These are phyloP conservation scores for Hypoxylon fragiforme DNA, from an alignment of 495 filamentous ascomycete species.

Conservation along the genomic window DNA sequence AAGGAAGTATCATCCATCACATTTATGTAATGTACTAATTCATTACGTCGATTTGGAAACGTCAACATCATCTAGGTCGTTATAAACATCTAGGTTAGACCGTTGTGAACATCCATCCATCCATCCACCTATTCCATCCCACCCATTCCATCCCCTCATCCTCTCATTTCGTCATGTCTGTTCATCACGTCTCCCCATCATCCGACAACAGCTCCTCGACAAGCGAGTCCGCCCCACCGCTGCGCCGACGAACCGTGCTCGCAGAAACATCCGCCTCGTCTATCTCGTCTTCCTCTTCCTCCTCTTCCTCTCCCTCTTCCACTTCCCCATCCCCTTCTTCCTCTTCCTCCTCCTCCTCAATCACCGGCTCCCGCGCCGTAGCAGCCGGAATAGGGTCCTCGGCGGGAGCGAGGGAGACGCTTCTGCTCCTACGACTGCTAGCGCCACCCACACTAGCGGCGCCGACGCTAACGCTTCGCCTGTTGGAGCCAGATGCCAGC, in stretches of 20 bases:
- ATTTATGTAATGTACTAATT: too few species aligned
- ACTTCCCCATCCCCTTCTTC: constrained; percentile 32
- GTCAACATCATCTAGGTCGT: too few species aligned
- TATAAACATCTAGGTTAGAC: too few species aligned
- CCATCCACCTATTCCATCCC: constrained; percentile 14
- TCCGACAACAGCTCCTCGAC: constrained; percentile 53
- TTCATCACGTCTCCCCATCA: constrained; percentile 40
- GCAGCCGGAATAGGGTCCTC: constrained; percentile 35
- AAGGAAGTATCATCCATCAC: too few species aligned
- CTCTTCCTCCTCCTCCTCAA: constrained; percentile 45
- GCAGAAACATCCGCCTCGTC: too few species aligned
- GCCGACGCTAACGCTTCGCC: too few species aligned
- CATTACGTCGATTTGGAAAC: too few species aligned
- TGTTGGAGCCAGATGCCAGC: too few species aligned
- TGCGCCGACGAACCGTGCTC: too few species aligned
- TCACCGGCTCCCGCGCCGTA: constrained; percentile 35
- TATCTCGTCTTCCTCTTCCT: constrained; percentile 39
- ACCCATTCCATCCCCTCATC: not conserved
- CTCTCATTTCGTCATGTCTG: not conserved
- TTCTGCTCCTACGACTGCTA: too few species aligned
- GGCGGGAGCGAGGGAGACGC: constrained; percentile 35
- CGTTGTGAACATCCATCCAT: not conserved
- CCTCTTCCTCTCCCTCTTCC: constrained; percentile 45
- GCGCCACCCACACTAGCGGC: too few species aligned
- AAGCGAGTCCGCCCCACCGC: constrained; percentile 37